These are phyloP conservation scores for Volutella citrinella DNA, from an alignment of 2,329 filamentous ascomycete species.

Conservation along the genomic window DNA sequence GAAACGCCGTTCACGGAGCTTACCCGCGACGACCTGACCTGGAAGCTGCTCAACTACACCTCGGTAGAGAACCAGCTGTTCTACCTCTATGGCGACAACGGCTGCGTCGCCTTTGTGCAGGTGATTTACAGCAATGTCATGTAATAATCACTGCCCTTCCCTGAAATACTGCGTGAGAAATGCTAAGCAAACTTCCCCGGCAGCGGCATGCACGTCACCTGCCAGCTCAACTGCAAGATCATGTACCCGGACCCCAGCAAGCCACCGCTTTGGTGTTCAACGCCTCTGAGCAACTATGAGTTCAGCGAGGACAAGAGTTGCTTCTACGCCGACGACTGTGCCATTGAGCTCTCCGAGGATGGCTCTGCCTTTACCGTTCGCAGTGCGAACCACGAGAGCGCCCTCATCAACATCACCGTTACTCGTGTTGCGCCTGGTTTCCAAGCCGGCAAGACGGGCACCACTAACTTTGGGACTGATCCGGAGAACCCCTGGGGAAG, in stretches of 20 bases:
- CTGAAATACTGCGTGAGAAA: no score
- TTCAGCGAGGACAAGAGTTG: conserved; percentile 81
- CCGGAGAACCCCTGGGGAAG: conserved; percentile 81
- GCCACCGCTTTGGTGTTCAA: conserved; percentile 79
- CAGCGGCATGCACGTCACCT: conserved; percentile 85
- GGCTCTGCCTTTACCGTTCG: conserved; percentile 84
- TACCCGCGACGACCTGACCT: conserved; percentile 75
- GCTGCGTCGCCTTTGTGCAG: conserved; percentile 76
- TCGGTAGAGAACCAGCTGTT: conserved; percentile 94
- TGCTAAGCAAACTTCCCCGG: conserved; percentile 19
- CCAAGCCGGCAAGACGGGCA: conserved; percentile 80
- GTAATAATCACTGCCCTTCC: conserved; percentile 53
- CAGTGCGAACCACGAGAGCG: conserved; percentile 76
- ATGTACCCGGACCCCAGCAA: conserved; percentile 73
- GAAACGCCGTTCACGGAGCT: conserved; percentile 77
- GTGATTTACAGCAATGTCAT: conserved; percentile 97
- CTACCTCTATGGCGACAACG: conserved; percentile 80
- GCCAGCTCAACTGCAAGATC: conserved; percentile 93
- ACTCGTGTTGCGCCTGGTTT: conserved; percentile 77
- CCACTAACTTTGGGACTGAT: conserved; percentile 82
- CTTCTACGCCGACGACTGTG: conserved; percentile 84
- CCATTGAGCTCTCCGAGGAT: conserved; percentile 81
- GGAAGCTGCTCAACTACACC: conserved; percentile 77
- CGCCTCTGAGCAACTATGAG: conserved; percentile 71
- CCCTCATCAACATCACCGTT: conserved; percentile 83